A percentile compares a stretch with the other conserved stretches of the same genome.
These are phyloP conservation scores for Emmonsia crescens DNA, from an alignment of 2,329 filamentous ascomycete genomes.

Conservation along the genomic window DNA sequence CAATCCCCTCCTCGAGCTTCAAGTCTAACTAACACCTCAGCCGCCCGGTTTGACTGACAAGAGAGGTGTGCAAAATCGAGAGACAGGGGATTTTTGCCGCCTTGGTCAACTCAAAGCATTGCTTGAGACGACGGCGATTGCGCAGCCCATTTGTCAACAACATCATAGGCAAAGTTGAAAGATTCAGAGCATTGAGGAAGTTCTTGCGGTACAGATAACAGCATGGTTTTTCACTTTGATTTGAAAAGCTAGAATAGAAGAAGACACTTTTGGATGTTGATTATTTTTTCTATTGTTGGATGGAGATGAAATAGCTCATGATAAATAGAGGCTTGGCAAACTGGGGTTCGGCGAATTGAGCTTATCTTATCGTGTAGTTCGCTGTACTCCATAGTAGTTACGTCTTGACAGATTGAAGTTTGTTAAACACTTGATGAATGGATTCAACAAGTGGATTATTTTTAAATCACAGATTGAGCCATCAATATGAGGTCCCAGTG, in stretches of 20 bases:
- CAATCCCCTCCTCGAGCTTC: slow-evolving; percentile 25
- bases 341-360: background rate
- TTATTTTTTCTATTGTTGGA: background rate
- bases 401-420: too few relatives aligned
- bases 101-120: slow-evolving; percentile 30
- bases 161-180: slow-evolving; percentile 34
- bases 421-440: too few relatives aligned
- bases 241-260: background rate
- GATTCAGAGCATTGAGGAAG: slow-evolving; percentile 10
- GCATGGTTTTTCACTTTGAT: background rate
- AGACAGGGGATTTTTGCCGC: slow-evolving; percentile 18
- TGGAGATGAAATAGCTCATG: background rate
- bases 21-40: slow-evolving; percentile 23
- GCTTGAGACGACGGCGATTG: slow-evolving; percentile 21
- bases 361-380: background rate
- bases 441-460: too few relatives aligned
- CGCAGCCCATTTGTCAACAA: slow-evolving; percentile 31
- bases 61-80: slow-evolving; percentile 29
- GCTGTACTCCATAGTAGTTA: too few relatives aligned
- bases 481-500: too few relatives aligned
- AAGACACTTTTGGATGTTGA: background rate
- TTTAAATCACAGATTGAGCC: too few relatives aligned
- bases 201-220: background rate
- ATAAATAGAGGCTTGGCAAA: background rate
- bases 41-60: slow-evolving; percentile 26